phyloP scores from a whole-genome alignment of 2,329 filamentous ascomycete genomes.

The Chrysoporthe austroafricana region DNA sequence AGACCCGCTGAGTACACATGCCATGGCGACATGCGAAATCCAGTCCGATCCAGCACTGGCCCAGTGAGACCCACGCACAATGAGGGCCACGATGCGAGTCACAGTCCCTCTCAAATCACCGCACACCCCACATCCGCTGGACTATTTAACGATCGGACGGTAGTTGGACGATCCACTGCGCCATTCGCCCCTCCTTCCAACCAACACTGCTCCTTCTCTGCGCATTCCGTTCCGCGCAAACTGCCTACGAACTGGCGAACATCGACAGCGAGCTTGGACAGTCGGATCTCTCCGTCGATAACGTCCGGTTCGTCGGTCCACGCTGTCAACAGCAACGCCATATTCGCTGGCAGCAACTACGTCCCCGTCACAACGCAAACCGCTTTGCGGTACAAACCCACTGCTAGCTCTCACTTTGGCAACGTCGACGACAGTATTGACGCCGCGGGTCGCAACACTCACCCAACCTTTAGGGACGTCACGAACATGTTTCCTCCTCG shows the following conservation, averaged over 20 bases:
- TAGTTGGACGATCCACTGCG: neutral
- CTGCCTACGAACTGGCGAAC: slow-evolving; percentile 1
- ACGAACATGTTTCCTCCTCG: slow-evolving; percentile 19
- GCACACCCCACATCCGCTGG: no score
- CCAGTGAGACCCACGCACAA: neutral
- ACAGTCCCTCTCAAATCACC: slow-evolving; percentile 6
- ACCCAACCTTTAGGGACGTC: neutral
- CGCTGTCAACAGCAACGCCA: neutral
- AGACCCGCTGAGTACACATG: neutral
- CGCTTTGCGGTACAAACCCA: neutral
- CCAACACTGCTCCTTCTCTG: neutral
- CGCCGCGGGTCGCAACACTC: neutral
- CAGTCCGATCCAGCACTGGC: neutral
- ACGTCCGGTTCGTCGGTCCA: neutral
- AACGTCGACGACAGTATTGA: neutral
- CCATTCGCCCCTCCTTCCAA: neutral
- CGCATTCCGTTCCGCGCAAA: neutral
- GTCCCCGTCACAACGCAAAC: neutral
- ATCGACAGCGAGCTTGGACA: slow-evolving; percentile 4
- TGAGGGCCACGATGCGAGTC: neutral
- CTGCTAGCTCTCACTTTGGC: neutral
- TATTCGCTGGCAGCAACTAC: neutral
- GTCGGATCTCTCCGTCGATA: neutral
- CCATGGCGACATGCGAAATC: neutral
- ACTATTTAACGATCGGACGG: neutral